Base-by-base conservation (phyloP, 306 rosid species). In the Erythrophleum fordii region DNA sequence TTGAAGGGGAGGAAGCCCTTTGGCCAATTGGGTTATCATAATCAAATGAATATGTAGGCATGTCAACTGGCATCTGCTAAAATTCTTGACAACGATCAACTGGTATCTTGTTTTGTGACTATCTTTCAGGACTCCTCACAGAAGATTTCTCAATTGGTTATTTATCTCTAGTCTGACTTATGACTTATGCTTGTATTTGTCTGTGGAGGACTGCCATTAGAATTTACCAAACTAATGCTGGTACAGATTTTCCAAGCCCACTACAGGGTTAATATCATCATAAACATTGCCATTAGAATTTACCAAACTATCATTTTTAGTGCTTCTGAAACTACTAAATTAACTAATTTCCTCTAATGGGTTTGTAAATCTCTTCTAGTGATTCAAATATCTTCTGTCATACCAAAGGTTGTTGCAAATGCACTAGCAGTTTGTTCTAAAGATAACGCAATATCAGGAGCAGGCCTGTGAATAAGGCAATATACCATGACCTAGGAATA, bases 231-330 rank as follows among this genome's bases (percentile, higher is more conserved):
- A 69, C 78, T 95, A 92, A 89, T 69, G 97, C 82, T 8, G 98
- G 90, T 70, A 90, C 85, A 68, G 99, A 87, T 85, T 87, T 89
- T 42, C 97, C 91, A 82, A 96, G 99, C 75, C 91, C 91, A 2
- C 84, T 92, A 87, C 93, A 96, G 62, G 99, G 99, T 96, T 93
- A 20, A 87, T 65, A 84, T 90, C 90, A 80, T 92, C 97, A 80
- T 86, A 82, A 66, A 79, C 82, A 82, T 44, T 79, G 41, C 91
- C 88, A 85, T 90, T 90, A 77, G 93, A 86, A 71, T 81, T 86
- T 60, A 91, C 85, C 13, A 87, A 64, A 60, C 83, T 86, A 81
- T 87, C 88, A 68, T 71, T 59, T 83, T 86, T 90, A 39, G 78
- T 67, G 76, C 93, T 89, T 78, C 85, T 87, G 51, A 94, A 89